Evolutionary conservation across 2,329 filamentous ascomycete species (phyloP), one percentile per base, ranked within the genome.

Genomic region (Volutella citrinella): DNA sequence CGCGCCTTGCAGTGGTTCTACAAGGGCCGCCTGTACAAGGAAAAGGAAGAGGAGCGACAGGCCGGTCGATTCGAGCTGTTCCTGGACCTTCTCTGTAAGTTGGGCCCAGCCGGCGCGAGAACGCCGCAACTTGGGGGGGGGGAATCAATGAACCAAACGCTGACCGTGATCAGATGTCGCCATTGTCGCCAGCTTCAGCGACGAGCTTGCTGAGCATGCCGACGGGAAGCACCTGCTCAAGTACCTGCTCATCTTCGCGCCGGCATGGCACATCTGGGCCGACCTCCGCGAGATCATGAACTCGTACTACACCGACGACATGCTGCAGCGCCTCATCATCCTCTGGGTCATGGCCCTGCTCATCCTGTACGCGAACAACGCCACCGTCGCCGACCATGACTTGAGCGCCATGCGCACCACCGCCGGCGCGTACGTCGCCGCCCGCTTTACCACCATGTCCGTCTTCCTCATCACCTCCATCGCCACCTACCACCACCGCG

Each of bases 251-350:
- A 67, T 70, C 22, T 66, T 70, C 22, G 57, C 66, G 7, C 67
- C 67, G 9, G 66, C 68, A 35, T 72, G 68, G 68, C 64, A 72
- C 39, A 65, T 72, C 30, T 72, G 69, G 69, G 61, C 58, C 24
- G 69, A 73, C 40, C 55, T 71, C 13, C 64, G 68, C 40, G 69
- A 72, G 50, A 55, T 72, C 36, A 72, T 72, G 66, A 73, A 73
- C 50, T 68, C 65, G 7, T 73, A 69, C 52, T 72, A 72, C 50
- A 71, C 67, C 32, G 69, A 73, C 40, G 70, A 73, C 42, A 46
- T 73, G 14, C 41, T 61, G 3, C 69, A 73, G 45, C 64, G 69
- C 7, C 46, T 69, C 19, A 48, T 68, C 17, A 67, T 72, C 33
- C 58, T 72, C n/a, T 72, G 68, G 66, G 60, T 72, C 34, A 72